Base-by-base conservation (phyloP, 345 rosid genomes). In the Hibiscus mutabilis region DNA sequence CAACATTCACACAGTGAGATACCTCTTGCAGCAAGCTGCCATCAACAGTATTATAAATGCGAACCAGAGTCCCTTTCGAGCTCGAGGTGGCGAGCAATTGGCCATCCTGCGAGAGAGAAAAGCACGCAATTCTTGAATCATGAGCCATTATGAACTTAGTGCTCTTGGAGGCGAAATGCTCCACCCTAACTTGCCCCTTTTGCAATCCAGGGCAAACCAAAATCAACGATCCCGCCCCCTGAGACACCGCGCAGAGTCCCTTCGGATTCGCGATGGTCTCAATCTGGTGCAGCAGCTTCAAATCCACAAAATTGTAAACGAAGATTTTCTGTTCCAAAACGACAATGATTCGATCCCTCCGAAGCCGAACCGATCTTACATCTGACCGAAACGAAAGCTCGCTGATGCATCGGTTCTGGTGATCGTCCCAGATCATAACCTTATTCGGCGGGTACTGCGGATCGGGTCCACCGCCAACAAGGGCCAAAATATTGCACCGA, bases 351-450 rank as follows among this genome's bases (percentile, higher is more conserved):
- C 98, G 82, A 71, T 90, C 98, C 56, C 98, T 84, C 61, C 98
- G 81, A 4, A 95, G 88, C 76, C 91, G 82, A 6, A 95, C 98
- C 0, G 98, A 80, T 68, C 96, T 82, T 7, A 95, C 98, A 77
- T 88, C 97, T 0, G 99, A 91, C 80, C 98, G 81, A 66, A 90
- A 90, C 1, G 97, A 85, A n/a, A 95, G 88, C 79, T 95, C 99
- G 0, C 97, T 94, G 40, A 92, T 90, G 82, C 97, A 95, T 29
- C 92, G 86, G 55, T 96, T 84, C 74, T 88, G 98, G 68, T 92
- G 93, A 70, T 95, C 98, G 58, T 95, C 99, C 99, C 99, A 95
- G 71, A 92, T 90, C 99, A 92, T 95, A 15, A 95, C 96, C 82
- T 89, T 95, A 40, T 83, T 89, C 0, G 84, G 92, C 13, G 97